Evolutionary conservation across 1,284 basidiomycete species (phyloP), one percentile per base, ranked within the genome.

Genomic region (Apiotrichum veenhuisii): DNA sequence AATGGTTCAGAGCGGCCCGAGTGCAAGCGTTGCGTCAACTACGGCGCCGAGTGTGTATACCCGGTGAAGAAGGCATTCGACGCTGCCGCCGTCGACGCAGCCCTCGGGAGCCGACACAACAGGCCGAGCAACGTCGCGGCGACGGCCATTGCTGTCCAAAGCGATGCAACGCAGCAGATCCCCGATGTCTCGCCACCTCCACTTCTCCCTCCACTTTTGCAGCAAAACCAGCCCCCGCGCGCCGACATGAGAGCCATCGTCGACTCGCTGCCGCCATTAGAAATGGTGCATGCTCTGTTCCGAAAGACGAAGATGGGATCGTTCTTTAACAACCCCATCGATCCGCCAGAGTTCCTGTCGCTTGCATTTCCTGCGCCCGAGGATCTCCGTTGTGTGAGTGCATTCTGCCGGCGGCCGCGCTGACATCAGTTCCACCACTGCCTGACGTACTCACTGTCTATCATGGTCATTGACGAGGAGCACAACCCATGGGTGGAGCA

Each of bases 401-500:
- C 11, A 12, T 20, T 1, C 4, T 3, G 3, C 20, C 36, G 14
- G 10, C 11, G 7, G 3, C 10, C 2, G 4, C 27, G 20, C 57
- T 46, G 8, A 54, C 47, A 25, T 5, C 63, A 73, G 71, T 70
- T 73, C 55, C 72, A 74, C 47, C 72, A 74, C 55, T 68, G 67
- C 50, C 58, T 73, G 8, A 71, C 70, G 2, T 74, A 74, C 48
- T 64, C 70, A 5, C 65, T 74, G 2, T 72, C 70, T 5, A 70
- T 73, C 48, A 59, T 71, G 20, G 68, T 71, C 33, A 66, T 70
- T 30, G 59, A 67, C 36, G 73, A 74, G 46, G 69, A 72, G 10
- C 57, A 61, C 48, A 74, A 73, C 51, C 70, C 70, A 2, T 74
- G 70, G 70, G 61, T 72, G 2, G 64, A 69, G 33, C 64, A 70